These are phyloP conservation scores for Sanghuangporus sanghuang DNA, from an alignment of 1,284 basidiomycete species.

Conservation along the genomic window DNA sequence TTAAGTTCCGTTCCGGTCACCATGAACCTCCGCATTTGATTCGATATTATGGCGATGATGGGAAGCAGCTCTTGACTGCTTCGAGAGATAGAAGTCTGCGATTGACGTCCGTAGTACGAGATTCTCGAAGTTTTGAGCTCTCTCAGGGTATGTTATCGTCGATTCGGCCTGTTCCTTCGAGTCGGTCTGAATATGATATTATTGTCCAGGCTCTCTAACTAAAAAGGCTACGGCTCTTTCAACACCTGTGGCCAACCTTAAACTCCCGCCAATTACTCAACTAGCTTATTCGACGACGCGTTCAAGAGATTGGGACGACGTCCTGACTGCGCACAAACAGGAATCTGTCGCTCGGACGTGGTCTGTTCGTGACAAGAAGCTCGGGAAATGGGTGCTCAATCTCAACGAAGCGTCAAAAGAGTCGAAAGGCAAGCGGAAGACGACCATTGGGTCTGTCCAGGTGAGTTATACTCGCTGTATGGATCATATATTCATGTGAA, in stretches of 20 bases:
- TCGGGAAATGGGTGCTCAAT: constrained; percentile 64
- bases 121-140: constrained; percentile 90
- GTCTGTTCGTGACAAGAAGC: constrained; percentile 78
- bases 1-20: constrained; percentile 93
- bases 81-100: constrained; percentile 84
- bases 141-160: constrained; percentile 68
- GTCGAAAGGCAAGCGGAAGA: constrained; percentile 39
- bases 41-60: constrained; percentile 93
- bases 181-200: background rate
- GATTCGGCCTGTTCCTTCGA: background rate
- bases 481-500: background rate
- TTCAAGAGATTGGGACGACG: constrained; percentile 97
- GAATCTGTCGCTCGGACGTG: constrained; percentile 81
- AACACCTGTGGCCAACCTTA: constrained; percentile 75
- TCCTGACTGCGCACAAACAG: constrained; percentile 84
- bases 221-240: constrained; percentile 83
- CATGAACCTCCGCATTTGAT: constrained; percentile 89
- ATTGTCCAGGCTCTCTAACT: constrained; percentile 61
- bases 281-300: constrained; percentile 78
- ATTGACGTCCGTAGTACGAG: constrained; percentile 88
- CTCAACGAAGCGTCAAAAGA: constrained; percentile 43
- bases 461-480: constrained; percentile 32
- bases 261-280: constrained; percentile 74
- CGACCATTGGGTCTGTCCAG: constrained; percentile 54
- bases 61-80: constrained; percentile 89